These are phyloP conservation scores for Manihot esculenta DNA, from an alignment of 441 rosid species.

Conservation along the genomic window DNA sequence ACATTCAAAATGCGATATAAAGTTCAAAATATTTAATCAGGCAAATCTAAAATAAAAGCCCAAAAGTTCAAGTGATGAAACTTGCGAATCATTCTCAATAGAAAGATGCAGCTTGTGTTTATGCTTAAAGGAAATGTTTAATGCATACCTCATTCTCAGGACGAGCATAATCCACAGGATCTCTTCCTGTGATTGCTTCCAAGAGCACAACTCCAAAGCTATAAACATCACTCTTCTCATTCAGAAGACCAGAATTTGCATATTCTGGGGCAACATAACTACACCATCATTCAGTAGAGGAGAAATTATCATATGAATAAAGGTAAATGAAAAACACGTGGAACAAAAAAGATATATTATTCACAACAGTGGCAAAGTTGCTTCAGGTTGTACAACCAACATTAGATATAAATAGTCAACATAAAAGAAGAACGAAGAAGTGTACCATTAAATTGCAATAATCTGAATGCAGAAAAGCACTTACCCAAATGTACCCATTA, in stretches of 20 bases:
- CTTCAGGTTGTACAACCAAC: conserved; percentile 13
- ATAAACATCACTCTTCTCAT: conserved; percentile 89
- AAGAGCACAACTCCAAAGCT: conserved; percentile 82
- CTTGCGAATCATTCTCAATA: conserved; percentile 6
- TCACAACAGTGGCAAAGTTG: not conserved
- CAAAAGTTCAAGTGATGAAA: not conserved
- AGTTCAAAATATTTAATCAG: not conserved
- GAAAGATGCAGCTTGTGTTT: not conserved
- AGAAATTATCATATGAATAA: not conserved
- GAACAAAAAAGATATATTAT: not conserved
- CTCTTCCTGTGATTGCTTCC: conserved; percentile 97
- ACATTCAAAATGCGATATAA: not conserved
- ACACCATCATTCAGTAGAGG: conserved; percentile 14
- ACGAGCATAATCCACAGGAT: conserved; percentile 86
- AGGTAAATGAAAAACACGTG: not conserved
- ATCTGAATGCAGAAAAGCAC: conserved; percentile 18
- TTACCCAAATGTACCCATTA: conserved; percentile 98
- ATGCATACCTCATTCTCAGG: conserved; percentile 74
- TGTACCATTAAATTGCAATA: not conserved
- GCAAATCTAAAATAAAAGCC: conserved; percentile 3
- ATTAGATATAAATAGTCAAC: conserved; percentile 14
- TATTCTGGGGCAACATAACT: conserved; percentile 97
- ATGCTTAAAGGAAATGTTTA: conserved; percentile 13
- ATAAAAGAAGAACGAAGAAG: not conserved
- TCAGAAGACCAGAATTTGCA: conserved; percentile 85